Evolutionary conservation across 129 eudicot species (phyloP).

Genomic region (Arctium lappa): DNA sequence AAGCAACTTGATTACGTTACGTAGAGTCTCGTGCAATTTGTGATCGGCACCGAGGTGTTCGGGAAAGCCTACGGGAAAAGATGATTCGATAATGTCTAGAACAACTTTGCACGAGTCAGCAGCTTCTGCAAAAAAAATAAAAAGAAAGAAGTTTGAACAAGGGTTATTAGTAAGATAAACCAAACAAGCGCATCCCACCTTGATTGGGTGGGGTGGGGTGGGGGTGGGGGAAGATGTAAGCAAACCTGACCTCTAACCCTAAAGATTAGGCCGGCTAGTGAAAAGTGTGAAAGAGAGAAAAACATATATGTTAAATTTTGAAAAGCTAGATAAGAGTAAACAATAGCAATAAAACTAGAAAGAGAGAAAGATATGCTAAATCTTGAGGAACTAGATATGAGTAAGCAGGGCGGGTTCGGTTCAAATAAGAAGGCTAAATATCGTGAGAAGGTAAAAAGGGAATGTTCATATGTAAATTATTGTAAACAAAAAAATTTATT

Average conservation of each 20-base stretch:
- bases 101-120: conserved; percentile 86
- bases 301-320: no score
- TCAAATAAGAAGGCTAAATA: not conserved
- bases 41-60: conserved; percentile 65
- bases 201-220: no score
- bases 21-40: conserved; percentile 82
- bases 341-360: no score
- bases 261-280: no score
- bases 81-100: conserved; percentile 81
- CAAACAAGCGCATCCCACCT: not conserved
- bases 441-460: not conserved
- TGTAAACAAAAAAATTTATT: no score
- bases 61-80: conserved; percentile 87
- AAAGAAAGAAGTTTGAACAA: conserved; percentile 24
- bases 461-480: not conserved
- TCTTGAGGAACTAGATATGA: no score
- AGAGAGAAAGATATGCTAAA: no score
- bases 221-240: no score
- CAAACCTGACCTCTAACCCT: no score
- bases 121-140: conserved; percentile 69
- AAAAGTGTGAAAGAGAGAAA: no score
- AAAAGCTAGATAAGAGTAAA: no score
- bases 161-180: not conserved
- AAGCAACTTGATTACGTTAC: conserved; percentile 73
- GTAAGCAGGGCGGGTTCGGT: not conserved